A percentile compares a stretch with the other conserved stretches of the same genome.
Evolutionary conservation across 805 yeast species (phyloP).

Genomic region (Danielia oregonensis): DNA sequence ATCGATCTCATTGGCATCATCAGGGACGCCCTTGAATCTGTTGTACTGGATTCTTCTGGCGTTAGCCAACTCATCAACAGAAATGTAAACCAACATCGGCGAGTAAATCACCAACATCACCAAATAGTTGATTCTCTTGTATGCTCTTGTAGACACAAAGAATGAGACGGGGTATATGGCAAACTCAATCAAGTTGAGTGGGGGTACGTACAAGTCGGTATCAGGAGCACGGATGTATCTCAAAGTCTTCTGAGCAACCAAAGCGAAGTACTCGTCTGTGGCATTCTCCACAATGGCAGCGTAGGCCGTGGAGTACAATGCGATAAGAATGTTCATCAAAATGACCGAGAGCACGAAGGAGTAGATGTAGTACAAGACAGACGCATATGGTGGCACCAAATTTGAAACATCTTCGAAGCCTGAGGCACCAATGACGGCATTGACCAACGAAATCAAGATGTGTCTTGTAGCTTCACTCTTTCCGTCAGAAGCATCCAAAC

Average conservation of each 20-base stretch:
- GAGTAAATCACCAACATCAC: conserved; percentile 65
- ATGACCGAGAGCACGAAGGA: conserved; percentile 72
- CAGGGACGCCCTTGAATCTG: conserved; percentile 57
- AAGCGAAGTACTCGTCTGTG: conserved; percentile 78
- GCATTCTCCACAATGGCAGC: conserved; percentile 79
- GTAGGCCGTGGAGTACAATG: conserved; percentile 81
- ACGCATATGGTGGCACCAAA: conserved; percentile 84
- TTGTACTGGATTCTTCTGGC: conserved; percentile 74
- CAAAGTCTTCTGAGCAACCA: conserved; percentile 79
- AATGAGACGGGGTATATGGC: conserved; percentile 26
- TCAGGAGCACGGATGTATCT: conserved; percentile 88
- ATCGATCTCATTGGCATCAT: conserved; percentile 76
- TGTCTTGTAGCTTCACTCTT: conserved; percentile 66
- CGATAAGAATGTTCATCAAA: conserved; percentile 77
- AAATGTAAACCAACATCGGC: conserved; percentile 60
- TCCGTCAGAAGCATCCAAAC: conserved; percentile 86
- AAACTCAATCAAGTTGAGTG: conserved; percentile 71
- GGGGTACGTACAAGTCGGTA: conserved; percentile 79
- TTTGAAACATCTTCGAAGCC: conserved; percentile 64
- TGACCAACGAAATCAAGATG: conserved; percentile 60
- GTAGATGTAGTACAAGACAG: conserved; percentile 71
- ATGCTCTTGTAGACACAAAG: conserved; percentile 31
- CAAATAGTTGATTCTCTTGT: conserved; percentile 44
- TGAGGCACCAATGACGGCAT: conserved; percentile 73
- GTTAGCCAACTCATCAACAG: conserved; percentile 58